Base-by-base conservation (phyloP, 2,329 filamentous ascomycete species). In the Pestalotiopsis fici region DNA sequence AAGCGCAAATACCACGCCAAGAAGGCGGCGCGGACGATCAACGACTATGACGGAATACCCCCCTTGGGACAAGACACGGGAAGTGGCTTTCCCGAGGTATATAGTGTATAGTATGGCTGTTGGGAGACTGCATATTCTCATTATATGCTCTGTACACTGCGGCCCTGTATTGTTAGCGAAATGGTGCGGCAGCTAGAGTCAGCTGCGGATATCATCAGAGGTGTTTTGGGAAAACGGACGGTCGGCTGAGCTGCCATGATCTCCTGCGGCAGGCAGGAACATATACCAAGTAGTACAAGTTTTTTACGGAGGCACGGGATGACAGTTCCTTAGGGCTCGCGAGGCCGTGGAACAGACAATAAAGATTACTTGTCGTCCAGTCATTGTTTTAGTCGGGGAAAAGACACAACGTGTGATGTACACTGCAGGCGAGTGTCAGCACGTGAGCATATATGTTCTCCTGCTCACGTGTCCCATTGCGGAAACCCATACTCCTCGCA, bases 81-180 rank as follows among this genome's bases (percentile, higher is more conserved):
- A 37, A 27, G 25, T 35, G 62, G 12, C 18, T 21, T 21, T 18
- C n/a, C n/a, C 25, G 7, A 56, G n/a, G 47, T 47, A 47, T 64
- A 64, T 56, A 64, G 62, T 64, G 62, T 64, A 64, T 64, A 21
- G 21, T 64, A 64, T 64, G 62, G 62, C 39, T 23, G 28, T 23
- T 23, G 50, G 18, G 28, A 56, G 31, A 21, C 62, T 37, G n/a
- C 43, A 64, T 31, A 27, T 63, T 54, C 35, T 31, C 37, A 21
- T 55, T 15, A 23, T 21, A 35, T n/a, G 62, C 39, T 35, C 28
- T 55, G 50, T 55, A 37, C 47, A 31, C 18, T 64, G 28, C 35
- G 23, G 37, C 21, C 15, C 37, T 64, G 62, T 64, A 64, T 43
- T 37, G 43, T 64, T 64, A 64, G 47, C 62, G 62, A 64, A 15